phyloP scores from a whole-genome alignment of 2,329 filamentous ascomycete genomes.

The Fusarium longipes region DNA sequence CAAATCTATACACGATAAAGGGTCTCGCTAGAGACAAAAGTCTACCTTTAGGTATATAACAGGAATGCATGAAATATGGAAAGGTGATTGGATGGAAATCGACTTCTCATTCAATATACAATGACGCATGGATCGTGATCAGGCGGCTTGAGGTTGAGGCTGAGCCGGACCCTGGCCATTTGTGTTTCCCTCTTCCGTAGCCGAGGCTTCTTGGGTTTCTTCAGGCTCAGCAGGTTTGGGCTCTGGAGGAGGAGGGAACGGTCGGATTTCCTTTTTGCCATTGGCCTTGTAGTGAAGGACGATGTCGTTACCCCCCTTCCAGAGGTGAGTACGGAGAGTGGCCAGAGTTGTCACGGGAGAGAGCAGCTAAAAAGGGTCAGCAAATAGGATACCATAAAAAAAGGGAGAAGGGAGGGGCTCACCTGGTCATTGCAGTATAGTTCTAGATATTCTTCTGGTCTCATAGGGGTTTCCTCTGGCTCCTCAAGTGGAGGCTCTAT shows the following conservation, averaged over 20 bases:
- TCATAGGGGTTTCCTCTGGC: constrained; percentile 69
- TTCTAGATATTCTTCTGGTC: constrained; percentile 93
- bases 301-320: constrained; percentile 95
- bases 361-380: constrained; percentile 63
- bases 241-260: constrained; percentile 43
- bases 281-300: constrained; percentile 92
- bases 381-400: neutral
- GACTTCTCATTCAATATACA: constrained; percentile 4
- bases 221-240: constrained; percentile 39
- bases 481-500: constrained; percentile 79
- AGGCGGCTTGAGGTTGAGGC: constrained; percentile 23
- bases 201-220: constrained; percentile 31
- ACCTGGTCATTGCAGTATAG: constrained; percentile 95
- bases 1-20: constrained; percentile 41
- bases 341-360: constrained; percentile 91
- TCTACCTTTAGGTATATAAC: constrained; percentile 25
- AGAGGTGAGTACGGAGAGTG: constrained; percentile 89
- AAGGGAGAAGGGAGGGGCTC: constrained; percentile 49
- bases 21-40: constrained; percentile 28
- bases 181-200: constrained; percentile 30
- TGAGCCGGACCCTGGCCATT: constrained; percentile 22
- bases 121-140: neutral
- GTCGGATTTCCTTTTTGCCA: constrained; percentile 75
- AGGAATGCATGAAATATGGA: neutral
- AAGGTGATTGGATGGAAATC: neutral